A percentile compares a stretch with the other conserved stretches of the same genome.
Evolutionary conservation across 768 basidiomycete genomes (phyloP).

Genomic region (Naematelia aurantialba): DNA sequence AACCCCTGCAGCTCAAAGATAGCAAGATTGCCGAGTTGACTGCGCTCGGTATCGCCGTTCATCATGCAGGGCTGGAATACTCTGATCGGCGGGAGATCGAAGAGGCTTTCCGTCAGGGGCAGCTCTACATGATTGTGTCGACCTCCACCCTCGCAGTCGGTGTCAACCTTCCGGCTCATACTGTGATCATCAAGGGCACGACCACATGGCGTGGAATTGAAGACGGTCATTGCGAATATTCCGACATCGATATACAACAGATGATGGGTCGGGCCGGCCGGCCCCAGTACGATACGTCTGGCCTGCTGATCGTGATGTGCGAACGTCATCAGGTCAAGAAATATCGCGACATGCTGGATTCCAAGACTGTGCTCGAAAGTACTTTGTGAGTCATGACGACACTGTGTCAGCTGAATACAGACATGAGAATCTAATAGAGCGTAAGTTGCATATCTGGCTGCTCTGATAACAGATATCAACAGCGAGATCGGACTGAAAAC

Average conservation of each 20-base stretch:
- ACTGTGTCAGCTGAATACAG: constrained; percentile 51
- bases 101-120: constrained; percentile 63
- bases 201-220: constrained; percentile 65
- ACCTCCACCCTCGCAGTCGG: constrained; percentile 95
- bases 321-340: constrained; percentile 29
- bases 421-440: constrained; percentile 78
- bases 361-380: constrained; percentile 65
- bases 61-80: constrained; percentile 79
- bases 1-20: constrained; percentile 2
- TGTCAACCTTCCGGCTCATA: constrained; percentile 91
- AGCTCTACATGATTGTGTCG: constrained; percentile 66
- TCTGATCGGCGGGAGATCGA: constrained; percentile 74
- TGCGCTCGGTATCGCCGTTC: constrained; percentile 74
- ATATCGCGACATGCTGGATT: constrained; percentile 33
- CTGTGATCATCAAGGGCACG: constrained; percentile 89
- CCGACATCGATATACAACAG: constrained; percentile 81
- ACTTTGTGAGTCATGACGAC: constrained; percentile 44
- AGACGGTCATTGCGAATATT: constrained; percentile 68
- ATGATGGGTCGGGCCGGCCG: constrained; percentile 96
- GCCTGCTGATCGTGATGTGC: constrained; percentile 42
- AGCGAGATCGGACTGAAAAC: constrained; percentile 87
- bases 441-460: constrained; percentile 13
- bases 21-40: constrained; percentile 53
- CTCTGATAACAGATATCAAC: constrained; percentile 60
- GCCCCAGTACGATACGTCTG: constrained; percentile 74